Conservation (phyloP, 148 eudicot genomes). For the Hydrangea macrophylla region DNA sequence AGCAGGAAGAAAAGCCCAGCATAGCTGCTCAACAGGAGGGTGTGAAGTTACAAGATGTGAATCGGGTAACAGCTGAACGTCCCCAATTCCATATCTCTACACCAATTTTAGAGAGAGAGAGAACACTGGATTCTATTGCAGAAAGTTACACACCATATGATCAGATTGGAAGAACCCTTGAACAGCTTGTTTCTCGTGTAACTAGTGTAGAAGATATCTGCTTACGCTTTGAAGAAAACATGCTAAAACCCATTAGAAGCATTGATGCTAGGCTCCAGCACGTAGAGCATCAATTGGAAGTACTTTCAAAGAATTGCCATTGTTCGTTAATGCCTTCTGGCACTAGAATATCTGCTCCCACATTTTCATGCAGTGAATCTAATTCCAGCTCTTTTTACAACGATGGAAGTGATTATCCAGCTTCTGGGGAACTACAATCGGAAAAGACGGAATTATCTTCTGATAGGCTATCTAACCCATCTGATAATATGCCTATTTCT, state of each 20-base stretch:
- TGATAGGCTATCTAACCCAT: conserved; percentile 20
- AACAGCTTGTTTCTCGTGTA: conserved; percentile 70
- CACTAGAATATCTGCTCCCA: conserved; percentile 56
- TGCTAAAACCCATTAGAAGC: conserved; percentile 69
- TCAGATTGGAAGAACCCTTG: conserved; percentile 53
- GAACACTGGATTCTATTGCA: conserved; percentile 16
- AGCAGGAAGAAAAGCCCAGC: conserved; percentile 6
- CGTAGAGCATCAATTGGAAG: conserved; percentile 67
- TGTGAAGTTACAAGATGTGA: conserved; percentile 19
- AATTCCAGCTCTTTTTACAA: conserved; percentile 36
- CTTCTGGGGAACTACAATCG: conserved; percentile 26
- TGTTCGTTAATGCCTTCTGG: conserved; percentile 27
- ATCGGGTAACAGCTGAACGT: conserved; percentile 22
- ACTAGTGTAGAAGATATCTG: conserved; percentile 67
- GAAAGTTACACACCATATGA: conserved; percentile 19
- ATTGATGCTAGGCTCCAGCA: conserved; percentile 79
- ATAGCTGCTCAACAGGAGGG: conserved; percentile 21
- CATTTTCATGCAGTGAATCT: conserved; percentile 46
- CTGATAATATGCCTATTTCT: conserved; percentile 20
- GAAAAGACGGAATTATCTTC: conserved; percentile 27
- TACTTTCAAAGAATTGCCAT: conserved; percentile 36
- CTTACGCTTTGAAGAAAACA: conserved; percentile 75
- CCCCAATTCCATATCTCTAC: conserved; percentile 22
- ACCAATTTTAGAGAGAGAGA: conserved; percentile 20
- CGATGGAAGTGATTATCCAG: conserved; percentile 33